Evolutionary conservation across 2,329 filamentous ascomycete genomes (phyloP), one percentile per base, ranked within the genome.

Genomic region (Alternaria sp.): DNA sequence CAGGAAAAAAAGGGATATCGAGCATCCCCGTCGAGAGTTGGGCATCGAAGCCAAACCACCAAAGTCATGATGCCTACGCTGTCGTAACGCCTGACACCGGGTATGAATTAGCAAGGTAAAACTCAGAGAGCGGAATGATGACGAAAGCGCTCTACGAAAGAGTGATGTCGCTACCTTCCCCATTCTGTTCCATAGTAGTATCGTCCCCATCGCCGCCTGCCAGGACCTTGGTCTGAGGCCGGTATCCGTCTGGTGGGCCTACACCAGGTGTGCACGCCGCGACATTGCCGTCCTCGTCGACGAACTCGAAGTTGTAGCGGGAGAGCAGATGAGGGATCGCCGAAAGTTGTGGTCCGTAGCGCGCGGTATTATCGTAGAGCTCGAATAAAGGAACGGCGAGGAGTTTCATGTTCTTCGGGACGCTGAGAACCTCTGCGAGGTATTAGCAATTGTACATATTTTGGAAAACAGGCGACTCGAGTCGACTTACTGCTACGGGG

Each of bases 361-460:
- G 87, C 12, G 91, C 92, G 1, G 93, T 97, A 81, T 99, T 99
- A 76, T 99, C 96, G 84, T 99, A 99, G 43, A 99, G 89, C 83
- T 99, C 96, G 82, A 98, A 98, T 1, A 99, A 86, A 0, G 96
- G 96, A 2, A 99, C 96, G 2, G 96, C 96, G 44, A 99, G 90
- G 23, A 99, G 89, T 80, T 99, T 99, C 96, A 99, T 98, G 83
- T 99, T 99, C 84, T 99, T 99, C 0, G 96, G 96, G 9, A 99
- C 96, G 75, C 92, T 96, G 46, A 99, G 87, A 14, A 98, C 92
- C 84, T 97, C 94, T 97, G 79, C 60, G 6, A 18, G 5, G 5
- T 12, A 41, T 74, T 62, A 74, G 76, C 21, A 45, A 47, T 6
- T 44, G 9, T 3, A 45, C 20, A 9, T 14, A 11, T 30, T 81